Percentiles rank a stretch among this genome's conserved stretches.
Conservation (phyloP, 2,329 filamentous ascomycete species). For the Calonectria crousiana region DNA sequence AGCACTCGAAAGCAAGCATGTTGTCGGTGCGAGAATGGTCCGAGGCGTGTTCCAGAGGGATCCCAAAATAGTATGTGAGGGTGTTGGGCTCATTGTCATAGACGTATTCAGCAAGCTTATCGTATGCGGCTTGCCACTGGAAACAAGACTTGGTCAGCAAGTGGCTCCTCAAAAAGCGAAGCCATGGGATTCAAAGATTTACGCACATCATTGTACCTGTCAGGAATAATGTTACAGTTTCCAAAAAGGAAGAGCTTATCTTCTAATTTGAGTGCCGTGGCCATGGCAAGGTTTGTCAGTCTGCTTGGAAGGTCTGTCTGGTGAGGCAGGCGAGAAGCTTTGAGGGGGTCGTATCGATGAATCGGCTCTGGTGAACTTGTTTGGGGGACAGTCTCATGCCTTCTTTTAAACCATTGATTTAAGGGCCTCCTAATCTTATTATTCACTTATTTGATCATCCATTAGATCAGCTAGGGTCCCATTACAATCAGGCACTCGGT, state of each 20-base stretch:
- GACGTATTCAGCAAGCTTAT: conserved; percentile 52
- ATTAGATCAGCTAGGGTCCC: background rate
- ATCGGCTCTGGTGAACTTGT: no score
- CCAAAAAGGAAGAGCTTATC: conserved; percentile 38
- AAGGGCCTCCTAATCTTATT: background rate
- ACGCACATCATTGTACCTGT: conserved; percentile 48
- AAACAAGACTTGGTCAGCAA: background rate
- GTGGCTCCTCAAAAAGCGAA: background rate
- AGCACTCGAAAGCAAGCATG: conserved; percentile 42
- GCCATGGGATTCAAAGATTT: background rate
- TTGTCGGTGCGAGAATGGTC: conserved; percentile 37
- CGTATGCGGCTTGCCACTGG: conserved; percentile 57
- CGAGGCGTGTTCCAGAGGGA: conserved; percentile 46
- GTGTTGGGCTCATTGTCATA: conserved; percentile 50
- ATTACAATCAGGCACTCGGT: conserved; percentile 19
- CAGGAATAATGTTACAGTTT: conserved; percentile 53
- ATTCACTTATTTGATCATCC: background rate
- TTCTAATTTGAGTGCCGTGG: conserved; percentile 18
- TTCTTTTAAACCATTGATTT: background rate
- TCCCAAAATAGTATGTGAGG: conserved; percentile 57
- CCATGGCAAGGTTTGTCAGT: background rate
- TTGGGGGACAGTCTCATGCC: background rate
- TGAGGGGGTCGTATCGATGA: background rate
- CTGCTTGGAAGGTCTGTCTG: background rate
- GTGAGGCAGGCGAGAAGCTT: background rate